Conservation (phyloP, 495 filamentous ascomycete species). For the Diplogelasinospora grovesii region DNA sequence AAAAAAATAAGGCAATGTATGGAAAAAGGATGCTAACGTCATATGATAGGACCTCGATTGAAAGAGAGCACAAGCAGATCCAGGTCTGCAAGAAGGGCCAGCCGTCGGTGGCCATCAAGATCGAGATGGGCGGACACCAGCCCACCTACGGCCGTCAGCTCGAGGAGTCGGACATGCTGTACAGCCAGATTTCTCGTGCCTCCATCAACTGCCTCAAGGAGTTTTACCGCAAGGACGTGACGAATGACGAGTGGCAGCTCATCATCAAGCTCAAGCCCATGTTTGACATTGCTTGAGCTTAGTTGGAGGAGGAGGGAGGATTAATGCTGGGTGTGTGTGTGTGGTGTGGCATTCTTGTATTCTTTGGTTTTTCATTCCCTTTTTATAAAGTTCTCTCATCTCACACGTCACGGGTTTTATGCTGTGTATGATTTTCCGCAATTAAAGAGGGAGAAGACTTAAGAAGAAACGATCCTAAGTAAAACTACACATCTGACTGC, state of each 20-base stretch:
- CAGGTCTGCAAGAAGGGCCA: slow-evolving; percentile 88
- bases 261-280: slow-evolving; percentile 86
- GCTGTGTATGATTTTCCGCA: too few species aligned
- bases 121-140: slow-evolving; percentile 88
- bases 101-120: slow-evolving; percentile 94
- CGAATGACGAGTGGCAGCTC: slow-evolving; percentile 90
- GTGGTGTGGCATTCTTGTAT: too few species aligned
- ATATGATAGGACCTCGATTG: slow-evolving; percentile 70
- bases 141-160: slow-evolving; percentile 92
- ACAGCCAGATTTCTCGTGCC: slow-evolving; percentile 75
- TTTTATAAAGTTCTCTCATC: not conserved
- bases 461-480: too few species aligned
- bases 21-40: too few species aligned
- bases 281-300: slow-evolving; percentile 73
- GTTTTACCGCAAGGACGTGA: slow-evolving; percentile 84
- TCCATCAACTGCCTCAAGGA: slow-evolving; percentile 96
- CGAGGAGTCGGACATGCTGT: slow-evolving; percentile 86
- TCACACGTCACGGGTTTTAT: too few species aligned
- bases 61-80: slow-evolving; percentile 95
- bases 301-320: not conserved
- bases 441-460: too few species aligned
- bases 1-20: too few species aligned
- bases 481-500: too few species aligned
- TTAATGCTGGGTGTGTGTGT: not conserved
- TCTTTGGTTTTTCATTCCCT: not conserved